A percentile compares a stretch with the other conserved stretches of the same genome.
These are phyloP conservation scores for Backusella sp. DNA, from an alignment of 192 early-diverging fungal species.

Conservation along the genomic window DNA sequence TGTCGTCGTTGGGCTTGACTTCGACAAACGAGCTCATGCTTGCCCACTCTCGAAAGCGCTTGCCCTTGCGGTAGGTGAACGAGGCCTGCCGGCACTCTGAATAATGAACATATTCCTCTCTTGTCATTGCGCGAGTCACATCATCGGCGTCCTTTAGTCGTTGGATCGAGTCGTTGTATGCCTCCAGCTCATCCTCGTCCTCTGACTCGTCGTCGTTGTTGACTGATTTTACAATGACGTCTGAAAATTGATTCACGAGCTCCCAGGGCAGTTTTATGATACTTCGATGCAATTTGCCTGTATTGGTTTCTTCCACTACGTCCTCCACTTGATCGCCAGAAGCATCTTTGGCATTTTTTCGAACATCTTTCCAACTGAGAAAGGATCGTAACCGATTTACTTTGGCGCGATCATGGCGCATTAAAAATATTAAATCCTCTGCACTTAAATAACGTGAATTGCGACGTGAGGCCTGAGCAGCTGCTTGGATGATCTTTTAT, in stretches of 20 bases:
- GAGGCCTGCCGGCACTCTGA: slow-evolving; percentile 98
- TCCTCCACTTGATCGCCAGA: slow-evolving; percentile 58
- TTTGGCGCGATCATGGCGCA: slow-evolving; percentile 92
- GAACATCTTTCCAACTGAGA: slow-evolving; percentile 94
- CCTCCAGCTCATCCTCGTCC: slow-evolving; percentile 88
- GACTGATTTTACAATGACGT: slow-evolving; percentile 34
- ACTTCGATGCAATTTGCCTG: slow-evolving; percentile 58
- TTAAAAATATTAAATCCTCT: slow-evolving; percentile 96
- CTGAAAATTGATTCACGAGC: slow-evolving; percentile 75
- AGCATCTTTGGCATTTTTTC: slow-evolving; percentile 87
- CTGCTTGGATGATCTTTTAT: slow-evolving; percentile 77
- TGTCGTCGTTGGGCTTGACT: slow-evolving; percentile 87
- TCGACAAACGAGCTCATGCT: slow-evolving; percentile 87
- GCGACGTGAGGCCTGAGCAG: slow-evolving; percentile 79
- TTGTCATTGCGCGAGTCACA: slow-evolving; percentile 89
- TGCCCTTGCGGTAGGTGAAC: slow-evolving; percentile 92
- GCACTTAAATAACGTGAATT: slow-evolving; percentile 76
- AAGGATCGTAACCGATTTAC: slow-evolving; percentile 89
- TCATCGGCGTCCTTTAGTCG: slow-evolving; percentile 88
- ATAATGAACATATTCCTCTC: slow-evolving; percentile 99
- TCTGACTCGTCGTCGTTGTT: slow-evolving; percentile 65
- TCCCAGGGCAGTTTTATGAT: slow-evolving; percentile 95
- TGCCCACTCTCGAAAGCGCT: slow-evolving; percentile 95
- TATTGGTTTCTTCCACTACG: slow-evolving; percentile 52
- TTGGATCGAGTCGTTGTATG: slow-evolving; percentile 86